phyloP scores from a whole-genome alignment of 108 stramenopile species.

The Discostella stelligeroides region DNA sequence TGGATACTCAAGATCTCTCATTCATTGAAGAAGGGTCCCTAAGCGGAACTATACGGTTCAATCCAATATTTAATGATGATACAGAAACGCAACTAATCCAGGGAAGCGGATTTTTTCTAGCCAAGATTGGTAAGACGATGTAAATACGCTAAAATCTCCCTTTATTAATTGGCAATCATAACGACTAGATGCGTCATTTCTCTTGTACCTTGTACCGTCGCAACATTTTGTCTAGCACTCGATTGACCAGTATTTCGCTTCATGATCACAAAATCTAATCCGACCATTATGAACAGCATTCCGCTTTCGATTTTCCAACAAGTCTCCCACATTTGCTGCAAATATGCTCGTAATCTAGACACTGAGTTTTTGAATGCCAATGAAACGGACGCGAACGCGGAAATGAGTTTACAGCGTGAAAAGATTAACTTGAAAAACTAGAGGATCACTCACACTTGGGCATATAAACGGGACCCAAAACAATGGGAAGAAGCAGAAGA shows the following conservation, averaged over 20 bases:
- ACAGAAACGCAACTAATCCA: neutral
- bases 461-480: constrained; percentile 45
- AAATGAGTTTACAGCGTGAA: neutral
- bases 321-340: constrained; percentile 46
- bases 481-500: constrained; percentile 34
- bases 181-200: no score
- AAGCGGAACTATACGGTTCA: constrained; percentile 2
- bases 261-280: no score
- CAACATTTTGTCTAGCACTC: no score
- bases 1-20: neutral
- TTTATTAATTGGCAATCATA: no score
- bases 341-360: constrained; percentile 36
- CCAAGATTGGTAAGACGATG: constrained; percentile 6
- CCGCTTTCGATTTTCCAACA: constrained; percentile 34
- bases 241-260: no score
- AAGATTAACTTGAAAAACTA: neutral
- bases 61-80: neutral
- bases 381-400: no score
- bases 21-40: constrained; percentile 9
- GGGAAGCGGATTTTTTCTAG: constrained; percentile 1
- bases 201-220: no score
- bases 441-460: constrained; percentile 14
- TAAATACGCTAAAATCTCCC: no score
- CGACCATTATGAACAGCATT: constrained; percentile 34
- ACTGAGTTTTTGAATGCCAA: no score